Percentiles rank a stretch among this genome's conserved stretches.
phyloP scores from a whole-genome alignment of 2,329 filamentous ascomycete genomes.

The Cordyceps farinosa region DNA sequence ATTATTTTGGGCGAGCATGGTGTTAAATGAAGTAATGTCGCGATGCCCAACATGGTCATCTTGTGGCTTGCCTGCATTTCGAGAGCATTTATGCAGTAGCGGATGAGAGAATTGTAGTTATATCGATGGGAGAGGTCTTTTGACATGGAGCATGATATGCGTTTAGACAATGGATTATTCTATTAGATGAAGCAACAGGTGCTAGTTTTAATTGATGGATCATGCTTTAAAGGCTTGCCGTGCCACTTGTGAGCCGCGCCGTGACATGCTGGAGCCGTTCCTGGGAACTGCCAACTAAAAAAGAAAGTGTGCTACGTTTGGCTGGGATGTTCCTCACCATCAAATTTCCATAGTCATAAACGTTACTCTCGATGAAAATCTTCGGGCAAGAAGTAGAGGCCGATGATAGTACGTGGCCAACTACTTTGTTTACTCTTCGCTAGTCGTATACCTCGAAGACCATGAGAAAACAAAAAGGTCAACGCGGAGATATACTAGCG shows the following conservation, averaged over 20 bases:
- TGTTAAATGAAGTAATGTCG: not conserved
- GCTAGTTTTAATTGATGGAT: constrained; percentile 17
- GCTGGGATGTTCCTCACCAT: constrained; percentile 70
- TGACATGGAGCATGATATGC: constrained; percentile 9
- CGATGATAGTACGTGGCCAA: constrained; percentile 45
- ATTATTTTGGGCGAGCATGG: not conserved
- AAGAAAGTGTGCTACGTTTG: not conserved
- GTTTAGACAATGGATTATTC: not conserved
- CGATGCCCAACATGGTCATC: not conserved
- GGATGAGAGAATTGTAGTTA: constrained; percentile 5
- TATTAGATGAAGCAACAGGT: constrained; percentile 13
- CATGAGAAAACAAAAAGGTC: constrained; percentile 60
- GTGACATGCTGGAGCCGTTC: not conserved
- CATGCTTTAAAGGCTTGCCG: not conserved
- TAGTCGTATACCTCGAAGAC: constrained; percentile 90
- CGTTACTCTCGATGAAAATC: constrained; percentile 64
- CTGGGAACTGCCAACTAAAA: not conserved
- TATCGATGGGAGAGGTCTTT: not conserved
- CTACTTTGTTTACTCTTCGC: constrained; percentile 69
- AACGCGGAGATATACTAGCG: constrained; percentile 89
- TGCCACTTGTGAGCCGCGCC: not conserved
- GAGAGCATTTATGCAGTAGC: constrained; percentile 5
- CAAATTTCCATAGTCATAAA: constrained; percentile 73
- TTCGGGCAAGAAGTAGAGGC: constrained; percentile 68
- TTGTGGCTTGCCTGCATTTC: constrained; percentile 4